Base-by-base conservation (phyloP, 257 asterid genomes). In the Gynochthodes officinalis region DNA sequence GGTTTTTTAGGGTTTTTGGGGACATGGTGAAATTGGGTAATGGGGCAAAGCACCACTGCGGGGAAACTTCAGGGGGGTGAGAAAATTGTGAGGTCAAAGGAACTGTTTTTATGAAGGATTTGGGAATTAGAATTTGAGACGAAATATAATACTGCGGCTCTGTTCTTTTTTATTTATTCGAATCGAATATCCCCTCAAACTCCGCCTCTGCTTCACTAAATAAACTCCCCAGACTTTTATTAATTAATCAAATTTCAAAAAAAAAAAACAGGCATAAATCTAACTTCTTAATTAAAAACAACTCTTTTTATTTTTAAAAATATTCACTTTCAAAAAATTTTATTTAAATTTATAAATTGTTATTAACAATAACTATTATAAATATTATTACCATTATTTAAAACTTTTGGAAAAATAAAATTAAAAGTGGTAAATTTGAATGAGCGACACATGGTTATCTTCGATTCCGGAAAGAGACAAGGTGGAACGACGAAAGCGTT, bases 1-100 rank as follows among this genome's bases (percentile, higher is more conserved):
- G 27, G 27, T 43, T 46, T 50, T 27, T 32, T 59, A 72, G 75
- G 75, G 66, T 37, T 72, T 71, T 23, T 32, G 37, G 30, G 46
- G 2, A 7, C 40, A 46, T 30, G 30, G 48, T 39, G 65, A 71
- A 59, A 71, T 25, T 12, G 46, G 39, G 25, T 55, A 42, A 2
- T 5, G 16, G 2, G 11, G 39, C 1, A 42, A n/a, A n/a, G n/a
- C n/a, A n/a, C n/a, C n/a, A n/a, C n/a, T n/a, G n/a, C n/a, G n/a
- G n/a, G n/a, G 33, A 32, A 21, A 50, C 28, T 9, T 50, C 0
- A 32, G n/a, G n/a, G n/a, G n/a, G n/a, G n/a, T 1, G 18, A 28
- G 0, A 4, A 54, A 70, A 39, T 16, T 3, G 37, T 33, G 6
- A 8, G n/a, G 53, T 0, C 8, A 18, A 2, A 21, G 32, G 8